Evolutionary conservation across 2,329 filamentous ascomycete species (phyloP), one percentile per base, ranked within the genome.

Genomic region (Xylariales sp.): DNA sequence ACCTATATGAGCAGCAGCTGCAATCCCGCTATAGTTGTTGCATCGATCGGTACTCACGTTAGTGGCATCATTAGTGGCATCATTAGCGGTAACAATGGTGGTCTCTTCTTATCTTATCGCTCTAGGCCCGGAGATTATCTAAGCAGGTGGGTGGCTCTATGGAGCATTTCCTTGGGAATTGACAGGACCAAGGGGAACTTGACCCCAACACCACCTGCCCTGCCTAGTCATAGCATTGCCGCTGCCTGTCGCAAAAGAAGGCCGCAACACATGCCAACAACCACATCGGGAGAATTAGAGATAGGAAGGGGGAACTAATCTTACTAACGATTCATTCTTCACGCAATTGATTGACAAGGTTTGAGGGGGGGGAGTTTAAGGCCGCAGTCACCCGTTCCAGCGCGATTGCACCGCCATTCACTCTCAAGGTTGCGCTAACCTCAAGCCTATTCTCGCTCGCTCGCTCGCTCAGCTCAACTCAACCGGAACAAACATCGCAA

Each of bases 161-260:
- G 18, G 69, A 48, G 60, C 69, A 70, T 65, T 68, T 69, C 66
- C 67, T 66, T 65, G 61, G 64, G 62, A 69, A 70, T 62, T 64
- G 50, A 55, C 58, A 60, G 63, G 55, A 67, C 66, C 68, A 67
- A 68, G 60, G 68, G 64, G 58, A 75, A 73, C 72, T 74, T 74
- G 66, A 71, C 72, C 71, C 71, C 75, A 75, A 73, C 74, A 72
- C 66, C 67, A 69, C 64, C 58, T 69, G 56, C 50, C 43, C 43
- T 56, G 56, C 62, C 64, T 62, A 62, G 45, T 48, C 43, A 55
- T 54, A 62, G 61, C 60, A 58, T 48, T 41, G 50, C 61, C 57
- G 39, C 60, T 56, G 28, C 56, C 36, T 56, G 28, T 60, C 36
- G 54, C 63, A 61, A 64, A 59, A 59, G 50, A 53, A 52, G 30